Conservation (phyloP, 2,329 filamentous ascomycete genomes). For the Lomentospora prolificans region DNA sequence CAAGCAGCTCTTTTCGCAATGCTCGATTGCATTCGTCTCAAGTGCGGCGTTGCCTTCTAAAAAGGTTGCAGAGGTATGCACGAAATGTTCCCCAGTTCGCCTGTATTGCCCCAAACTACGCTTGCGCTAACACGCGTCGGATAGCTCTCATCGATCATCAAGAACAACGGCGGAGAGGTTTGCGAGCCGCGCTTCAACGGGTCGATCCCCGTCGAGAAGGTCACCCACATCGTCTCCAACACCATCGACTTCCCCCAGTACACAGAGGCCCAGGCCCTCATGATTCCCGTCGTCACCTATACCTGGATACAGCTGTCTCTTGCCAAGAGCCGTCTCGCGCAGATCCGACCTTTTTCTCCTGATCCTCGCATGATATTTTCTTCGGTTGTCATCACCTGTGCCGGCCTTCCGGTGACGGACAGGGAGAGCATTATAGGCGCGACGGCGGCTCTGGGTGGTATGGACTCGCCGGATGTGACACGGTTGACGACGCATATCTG, state of each 20-base stretch:
- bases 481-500: conserved; percentile 82
- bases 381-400: conserved; percentile 72
- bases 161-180: conserved; percentile 40
- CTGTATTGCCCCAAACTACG: too few relatives aligned
- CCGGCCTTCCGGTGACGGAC: conserved; percentile 74
- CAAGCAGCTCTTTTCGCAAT: conserved; percentile 30
- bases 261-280: conserved; percentile 58
- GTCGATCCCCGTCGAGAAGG: conserved; percentile 34
- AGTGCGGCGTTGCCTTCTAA: conserved; percentile 29
- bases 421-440: conserved; percentile 88
- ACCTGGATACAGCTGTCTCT: conserved; percentile 70
- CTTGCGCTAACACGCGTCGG: neutral
- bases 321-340: conserved; percentile 58
- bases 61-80: conserved; percentile 29
- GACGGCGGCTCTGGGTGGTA: conserved; percentile 79
- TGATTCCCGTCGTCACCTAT: conserved; percentile 77
- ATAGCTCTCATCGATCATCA: conserved; percentile 32
- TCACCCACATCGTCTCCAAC: conserved; percentile 52
- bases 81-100: too few relatives aligned
- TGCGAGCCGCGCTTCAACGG: conserved; percentile 38
- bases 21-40: conserved; percentile 35
- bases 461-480: conserved; percentile 62
- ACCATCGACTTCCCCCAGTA: conserved; percentile 92
- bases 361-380: conserved; percentile 87
- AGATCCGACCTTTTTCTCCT: conserved; percentile 76